Conservation (phyloP, 768 basidiomycete species). For the Mycena albidolilacea region DNA sequence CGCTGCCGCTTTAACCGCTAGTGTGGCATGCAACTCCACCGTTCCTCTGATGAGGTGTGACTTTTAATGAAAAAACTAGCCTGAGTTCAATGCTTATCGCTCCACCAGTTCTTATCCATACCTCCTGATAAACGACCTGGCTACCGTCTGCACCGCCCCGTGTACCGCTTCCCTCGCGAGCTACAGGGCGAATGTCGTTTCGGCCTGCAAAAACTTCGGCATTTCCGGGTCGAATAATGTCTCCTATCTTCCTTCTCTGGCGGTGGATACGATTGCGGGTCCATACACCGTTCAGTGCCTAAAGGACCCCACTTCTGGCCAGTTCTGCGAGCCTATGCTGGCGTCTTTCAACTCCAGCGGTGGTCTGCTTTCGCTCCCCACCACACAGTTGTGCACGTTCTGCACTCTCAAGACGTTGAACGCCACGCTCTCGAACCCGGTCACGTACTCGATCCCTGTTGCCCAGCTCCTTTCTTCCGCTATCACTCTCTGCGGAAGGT, state of each 20-base stretch:
- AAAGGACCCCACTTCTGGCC: constrained; percentile 36
- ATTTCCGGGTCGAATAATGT: too few relatives aligned
- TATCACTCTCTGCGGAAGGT: not conserved
- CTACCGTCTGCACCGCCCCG: too few relatives aligned
- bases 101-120: too few relatives aligned
- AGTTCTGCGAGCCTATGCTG: constrained; percentile 40
- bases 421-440: constrained; percentile 34
- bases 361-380: constrained; percentile 42
- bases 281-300: constrained; percentile 46
- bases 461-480: not conserved
- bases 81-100: too few relatives aligned
- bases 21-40: too few relatives aligned
- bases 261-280: constrained; percentile 42
- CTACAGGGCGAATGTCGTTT: too few relatives aligned
- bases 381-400: constrained; percentile 42
- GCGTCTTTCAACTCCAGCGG: constrained; percentile 36
- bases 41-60: too few relatives aligned
- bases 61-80: too few relatives aligned
- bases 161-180: too few relatives aligned
- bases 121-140: too few relatives aligned
- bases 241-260: constrained; percentile 33
- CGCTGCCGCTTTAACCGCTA: too few relatives aligned
- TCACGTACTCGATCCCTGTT: not conserved
- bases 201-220: too few relatives aligned
- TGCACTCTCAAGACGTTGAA: constrained; percentile 44